Percentiles rank a stretch among this genome's conserved stretches.
Evolutionary conservation across 2,329 filamentous ascomycete genomes (phyloP).

Genomic region (Exophiala calicioides): DNA sequence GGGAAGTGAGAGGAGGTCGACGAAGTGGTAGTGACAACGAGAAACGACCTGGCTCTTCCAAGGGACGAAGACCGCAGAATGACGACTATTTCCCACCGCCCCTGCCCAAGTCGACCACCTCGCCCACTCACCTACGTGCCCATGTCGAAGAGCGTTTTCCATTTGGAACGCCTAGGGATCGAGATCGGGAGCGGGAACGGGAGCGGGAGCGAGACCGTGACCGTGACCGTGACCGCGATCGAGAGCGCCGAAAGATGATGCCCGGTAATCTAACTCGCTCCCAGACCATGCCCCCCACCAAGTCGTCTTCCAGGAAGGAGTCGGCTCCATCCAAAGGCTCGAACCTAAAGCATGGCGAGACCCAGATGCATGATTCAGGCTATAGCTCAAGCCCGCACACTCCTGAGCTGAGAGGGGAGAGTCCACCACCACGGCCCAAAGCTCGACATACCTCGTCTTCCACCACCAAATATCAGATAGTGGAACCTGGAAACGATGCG

Average conservation of each 20-base stretch:
- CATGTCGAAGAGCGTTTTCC: slow-evolving; percentile 25
- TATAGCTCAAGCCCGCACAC: slow-evolving; percentile 47
- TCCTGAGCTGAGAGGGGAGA: slow-evolving; percentile 41
- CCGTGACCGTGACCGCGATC: slow-evolving; percentile 12
- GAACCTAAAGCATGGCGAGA: slow-evolving; percentile 39
- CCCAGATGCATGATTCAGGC: slow-evolving; percentile 43
- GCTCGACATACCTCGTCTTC: slow-evolving; percentile 17
- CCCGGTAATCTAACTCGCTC: slow-evolving; percentile 35
- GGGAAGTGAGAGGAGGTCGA: slow-evolving; percentile 17
- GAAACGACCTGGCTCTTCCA: slow-evolving; percentile 36
- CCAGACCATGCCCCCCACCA: slow-evolving; percentile 35
- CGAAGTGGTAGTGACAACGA: slow-evolving; percentile 32
- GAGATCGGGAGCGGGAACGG: slow-evolving; percentile 12
- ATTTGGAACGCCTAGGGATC: slow-evolving; percentile 4
- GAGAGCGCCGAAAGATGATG: slow-evolving; percentile 31
- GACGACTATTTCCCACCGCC: slow-evolving; percentile 31
- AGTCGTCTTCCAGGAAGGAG: slow-evolving; percentile 33
- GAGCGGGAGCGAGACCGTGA: slow-evolving; percentile 17
- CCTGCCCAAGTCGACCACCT: slow-evolving; percentile 39
- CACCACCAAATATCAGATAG: slow-evolving; percentile 27
- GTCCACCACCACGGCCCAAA: slow-evolving; percentile 27
- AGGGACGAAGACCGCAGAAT: slow-evolving; percentile 36
- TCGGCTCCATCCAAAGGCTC: slow-evolving; percentile 38
- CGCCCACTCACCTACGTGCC: slow-evolving; percentile 32
- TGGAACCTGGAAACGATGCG: slow-evolving; percentile 20